Evolutionary conservation across 1,284 basidiomycete species (phyloP), one percentile per base, ranked within the genome.

Genomic region (Cutaneotrichosporon dermatis): DNA sequence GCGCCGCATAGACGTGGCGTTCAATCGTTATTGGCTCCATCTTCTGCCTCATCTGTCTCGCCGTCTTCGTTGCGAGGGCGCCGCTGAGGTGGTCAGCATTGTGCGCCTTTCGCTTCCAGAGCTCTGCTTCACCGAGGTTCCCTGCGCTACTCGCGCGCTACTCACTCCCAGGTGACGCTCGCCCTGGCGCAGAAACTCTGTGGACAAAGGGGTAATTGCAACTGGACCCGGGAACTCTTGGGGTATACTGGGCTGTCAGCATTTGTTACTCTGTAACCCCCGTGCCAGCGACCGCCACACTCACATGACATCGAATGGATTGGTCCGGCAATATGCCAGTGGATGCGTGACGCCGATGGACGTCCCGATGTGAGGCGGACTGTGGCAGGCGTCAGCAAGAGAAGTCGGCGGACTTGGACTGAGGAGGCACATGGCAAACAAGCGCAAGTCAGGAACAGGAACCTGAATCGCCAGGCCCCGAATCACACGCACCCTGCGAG

Each of bases 261-360:
- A 13, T 45, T 11, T 25, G 44, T 25, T 4, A 8, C 44, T 8
- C 8, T 9, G 58, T 15, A 6, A 33, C n/a, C n/a, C n/a, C n/a
- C n/a, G n/a, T n/a, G n/a, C n/a, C n/a, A 11, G 11, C 6, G 12
- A 48, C 16, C 16, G 16, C 16, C 15, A 43, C 40, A 36, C 25
- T 34, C 9, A 64, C 62, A 64, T 64, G 39, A 64, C 57, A 43
- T 64, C 59, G 34, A 64, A 64, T 4, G 54, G 54, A 8, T 48
- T 39, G 35, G 59, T 61, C 3, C 59, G 59, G 46, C 59, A 64
- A 25, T 52, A 56, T 7, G 59, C 55, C 16, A 64, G 43, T 5
- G 62, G 62, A 43, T 61, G 59, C 37, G 62, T 64, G 9, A 64
- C 59, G 12, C 62, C 62, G 44, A 64, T 64, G 40, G 62, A 64